Percentiles rank a stretch among this genome's conserved stretches.
Conservation (phyloP, 306 rosid genomes). For the Trifolium repens region DNA sequence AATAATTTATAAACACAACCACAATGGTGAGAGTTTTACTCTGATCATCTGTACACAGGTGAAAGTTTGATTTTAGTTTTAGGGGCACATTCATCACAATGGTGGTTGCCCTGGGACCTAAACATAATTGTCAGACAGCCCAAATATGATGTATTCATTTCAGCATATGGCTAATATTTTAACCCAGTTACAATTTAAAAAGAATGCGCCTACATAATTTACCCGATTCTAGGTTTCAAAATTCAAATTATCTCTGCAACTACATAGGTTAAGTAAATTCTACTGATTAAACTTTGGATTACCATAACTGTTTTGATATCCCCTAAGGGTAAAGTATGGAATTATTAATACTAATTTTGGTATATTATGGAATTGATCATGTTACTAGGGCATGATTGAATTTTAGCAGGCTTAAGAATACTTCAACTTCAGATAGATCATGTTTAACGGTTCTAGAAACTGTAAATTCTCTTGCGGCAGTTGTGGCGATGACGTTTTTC, state of each 20-base stretch:
- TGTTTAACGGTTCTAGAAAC: neutral
- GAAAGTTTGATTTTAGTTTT: constrained; percentile 13
- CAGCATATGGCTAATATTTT: neutral
- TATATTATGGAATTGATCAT: too few species aligned
- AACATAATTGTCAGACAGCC: too few species aligned
- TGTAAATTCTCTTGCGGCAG: neutral
- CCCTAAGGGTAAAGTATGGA: too few species aligned
- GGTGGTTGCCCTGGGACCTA: neutral
- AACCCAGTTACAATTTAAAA: constrained; percentile 5
- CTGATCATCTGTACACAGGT: neutral
- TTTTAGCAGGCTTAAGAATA: too few species aligned
- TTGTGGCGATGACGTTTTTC: too few species aligned
- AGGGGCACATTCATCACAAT: neutral
- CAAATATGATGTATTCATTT: neutral
- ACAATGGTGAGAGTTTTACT: neutral
- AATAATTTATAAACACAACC: neutral
- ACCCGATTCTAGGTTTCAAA: constrained; percentile 5
- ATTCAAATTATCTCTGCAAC: too few species aligned
- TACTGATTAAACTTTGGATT: neutral
- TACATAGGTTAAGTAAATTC: neutral
- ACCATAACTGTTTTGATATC: neutral
- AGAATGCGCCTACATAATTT: neutral
- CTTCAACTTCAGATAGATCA: too few species aligned
- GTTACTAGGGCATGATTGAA: too few species aligned
- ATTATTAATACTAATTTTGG: too few species aligned